Evolutionary conservation across 768 basidiomycete genomes (phyloP).

Genomic region (Lactarius vividus): DNA sequence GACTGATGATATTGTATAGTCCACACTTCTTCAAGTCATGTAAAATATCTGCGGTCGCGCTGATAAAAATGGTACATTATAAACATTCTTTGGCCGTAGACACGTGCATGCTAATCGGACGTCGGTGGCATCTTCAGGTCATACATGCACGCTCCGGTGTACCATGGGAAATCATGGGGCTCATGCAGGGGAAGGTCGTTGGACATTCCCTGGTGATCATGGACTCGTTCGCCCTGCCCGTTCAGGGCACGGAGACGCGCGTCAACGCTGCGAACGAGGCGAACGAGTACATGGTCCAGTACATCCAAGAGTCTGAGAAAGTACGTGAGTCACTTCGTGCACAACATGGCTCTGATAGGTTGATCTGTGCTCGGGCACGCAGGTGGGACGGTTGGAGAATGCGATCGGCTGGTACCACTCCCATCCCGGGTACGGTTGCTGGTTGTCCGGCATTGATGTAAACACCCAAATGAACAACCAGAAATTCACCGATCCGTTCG

Average conservation of each 20-base stretch:
- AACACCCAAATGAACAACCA: constrained; percentile 96
- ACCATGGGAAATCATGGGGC: constrained; percentile 98
- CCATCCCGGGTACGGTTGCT: constrained; percentile 98
- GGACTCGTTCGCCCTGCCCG: constrained; percentile 96
- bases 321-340: constrained; percentile 39
- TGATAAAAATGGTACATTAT: constrained; percentile 84
- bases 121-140: constrained; percentile 53
- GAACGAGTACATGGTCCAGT: constrained; percentile 98
- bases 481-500: constrained; percentile 92
- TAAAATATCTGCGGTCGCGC: constrained; percentile 91
- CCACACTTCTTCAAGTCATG: constrained; percentile 83
- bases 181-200: constrained; percentile 96
- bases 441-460: constrained; percentile 98
- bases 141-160: constrained; percentile 98
- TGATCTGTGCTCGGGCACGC: constrained; percentile 1
- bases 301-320: constrained; percentile 75
- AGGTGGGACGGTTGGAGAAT: constrained; percentile 85
- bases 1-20: constrained; percentile 38
- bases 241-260: constrained; percentile 96
- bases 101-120: constrained; percentile 16
- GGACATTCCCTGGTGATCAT: constrained; percentile 79
- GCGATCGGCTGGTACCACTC: constrained; percentile 98
- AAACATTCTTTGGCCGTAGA: not conserved
- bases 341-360: not conserved
- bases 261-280: constrained; percentile 96